Percentiles rank a stretch among this genome's conserved stretches.
Evolutionary conservation across 2,329 filamentous ascomycete genomes (phyloP).

Genomic region (Tolypocladium sp.): DNA sequence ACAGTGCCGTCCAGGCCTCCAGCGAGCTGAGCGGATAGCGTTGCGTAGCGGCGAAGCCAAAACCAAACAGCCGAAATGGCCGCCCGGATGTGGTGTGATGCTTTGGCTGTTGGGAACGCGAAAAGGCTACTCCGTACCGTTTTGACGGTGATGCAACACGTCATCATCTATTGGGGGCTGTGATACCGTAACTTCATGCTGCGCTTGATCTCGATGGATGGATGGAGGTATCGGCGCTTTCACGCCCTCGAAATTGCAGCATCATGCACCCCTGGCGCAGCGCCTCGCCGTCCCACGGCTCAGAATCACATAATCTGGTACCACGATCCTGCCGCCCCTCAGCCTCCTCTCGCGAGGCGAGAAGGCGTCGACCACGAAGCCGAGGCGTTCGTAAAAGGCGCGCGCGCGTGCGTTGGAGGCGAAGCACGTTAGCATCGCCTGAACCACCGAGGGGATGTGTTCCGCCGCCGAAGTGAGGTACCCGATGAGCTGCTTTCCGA

Average conservation of each 20-base stretch:
- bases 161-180: not conserved
- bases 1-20: not conserved
- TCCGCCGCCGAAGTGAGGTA: conserved; percentile 43
- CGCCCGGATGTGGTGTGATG: not conserved
- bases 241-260: not conserved
- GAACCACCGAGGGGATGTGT: conserved; percentile 45
- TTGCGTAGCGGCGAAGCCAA: not conserved
- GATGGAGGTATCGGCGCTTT: not conserved
- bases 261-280: not conserved
- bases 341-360: conserved; percentile 45
- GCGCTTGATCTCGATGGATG: not conserved
- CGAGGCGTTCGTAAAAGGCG: conserved; percentile 52
- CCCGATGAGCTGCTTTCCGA: conserved; percentile 52
- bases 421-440: conserved; percentile 70
- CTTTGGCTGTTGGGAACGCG: no score
- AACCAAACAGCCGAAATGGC: not conserved
- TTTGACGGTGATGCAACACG: not conserved
- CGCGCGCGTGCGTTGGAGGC: conserved; percentile 47
- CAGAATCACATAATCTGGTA: conserved; percentile 52
- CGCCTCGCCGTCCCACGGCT: conserved; percentile 32
- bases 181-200: not conserved
- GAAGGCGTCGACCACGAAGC: conserved; percentile 45
- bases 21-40: not conserved
- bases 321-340: conserved; percentile 42
- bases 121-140: not conserved